Base-by-base conservation (phyloP, 1,139 yeast genomes). In the Nakaseomyces glabratus region DNA sequence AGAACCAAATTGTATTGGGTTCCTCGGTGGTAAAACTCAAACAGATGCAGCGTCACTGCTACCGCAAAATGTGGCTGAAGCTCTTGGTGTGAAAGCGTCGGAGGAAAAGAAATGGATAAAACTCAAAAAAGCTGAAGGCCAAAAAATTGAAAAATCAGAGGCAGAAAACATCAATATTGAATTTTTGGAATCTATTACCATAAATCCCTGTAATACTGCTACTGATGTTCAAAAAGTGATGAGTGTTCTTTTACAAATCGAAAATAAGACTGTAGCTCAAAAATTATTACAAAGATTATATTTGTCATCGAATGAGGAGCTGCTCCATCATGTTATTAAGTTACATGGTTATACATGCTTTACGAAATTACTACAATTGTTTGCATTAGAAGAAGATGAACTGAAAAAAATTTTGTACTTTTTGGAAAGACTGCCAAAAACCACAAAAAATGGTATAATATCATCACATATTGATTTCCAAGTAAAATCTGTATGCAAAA, bases 11-110 rank as follows among this genome's bases (percentile, higher is more conserved):
- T 90, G 98, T 68, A 69, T 85, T 31, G 95, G 95, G 20, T 77
- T 82, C 44, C 74, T 90, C 66, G 98, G 98, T 44, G 97, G 98
- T 30, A 88, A 86, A 58, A 86, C 95, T 2, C 97, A 90, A 62
- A 86, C 97, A 1, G 93, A 84, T 48, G 84, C 90, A 18, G 88
- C 90, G 2, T 69, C 82, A 30, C 64, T 84, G 43, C 66, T 90
- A 36, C 95, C 97, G 1, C 93, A 84, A 46, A 73, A 77, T 22
- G 69, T 82, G 24, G 76, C 93, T 8, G 94, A 82, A 42, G 96
- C 95, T 0, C 66, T 90, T 33, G 95, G 95, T 7, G 79, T 88
- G 6, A 71, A 76, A 15, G 62, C 69, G n/a, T 69, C 74, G 2
- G 63, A 62, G 38, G 75, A 80, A 51, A 71, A 73, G 50, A 72